Conservation (phyloP, 768 basidiomycete genomes). For the Lactifluus piperatus region DNA sequence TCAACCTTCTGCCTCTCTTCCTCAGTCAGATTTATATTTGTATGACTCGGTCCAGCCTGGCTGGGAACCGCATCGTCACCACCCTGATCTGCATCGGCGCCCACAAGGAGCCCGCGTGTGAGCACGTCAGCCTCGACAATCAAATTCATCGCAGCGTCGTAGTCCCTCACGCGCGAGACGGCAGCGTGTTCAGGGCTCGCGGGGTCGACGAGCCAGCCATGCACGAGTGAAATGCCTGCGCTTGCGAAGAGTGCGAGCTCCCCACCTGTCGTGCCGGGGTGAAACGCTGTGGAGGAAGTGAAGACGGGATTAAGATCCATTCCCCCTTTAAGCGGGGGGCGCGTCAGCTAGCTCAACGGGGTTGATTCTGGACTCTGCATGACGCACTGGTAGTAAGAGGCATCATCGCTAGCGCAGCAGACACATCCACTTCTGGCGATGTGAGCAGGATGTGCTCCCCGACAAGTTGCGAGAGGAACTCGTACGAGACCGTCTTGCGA, state of each 20-base stretch:
- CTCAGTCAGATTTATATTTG: conserved; percentile 29
- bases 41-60: conserved; percentile 8
- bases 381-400: conserved; percentile 44
- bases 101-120: conserved; percentile 52
- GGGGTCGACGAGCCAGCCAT: conserved; percentile 83
- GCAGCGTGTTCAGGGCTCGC: conserved; percentile 48
- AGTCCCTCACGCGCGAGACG: conserved; percentile 49
- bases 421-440: conserved; percentile 53
- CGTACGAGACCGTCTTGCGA: conserved; percentile 71
- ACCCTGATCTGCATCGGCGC: conserved; percentile 21
- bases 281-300: conserved; percentile 57
- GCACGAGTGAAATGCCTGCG: conserved; percentile 71
- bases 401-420: conserved; percentile 66
- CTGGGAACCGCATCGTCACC: background rate
- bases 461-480: conserved; percentile 73
- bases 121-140: conserved; percentile 77
- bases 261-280: conserved; percentile 52
- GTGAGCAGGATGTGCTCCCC: conserved; percentile 69
- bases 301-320: conserved; percentile 88
- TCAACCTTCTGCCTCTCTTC: conserved; percentile 57
- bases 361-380: background rate
- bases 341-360: background rate
- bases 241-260: conserved; percentile 83
- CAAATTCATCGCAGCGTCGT: conserved; percentile 63
- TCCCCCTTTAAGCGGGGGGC: conserved; percentile 44